These are phyloP conservation scores for Psidium friedrichsthalianum DNA, from an alignment of 345 rosid species.

Conservation along the genomic window DNA sequence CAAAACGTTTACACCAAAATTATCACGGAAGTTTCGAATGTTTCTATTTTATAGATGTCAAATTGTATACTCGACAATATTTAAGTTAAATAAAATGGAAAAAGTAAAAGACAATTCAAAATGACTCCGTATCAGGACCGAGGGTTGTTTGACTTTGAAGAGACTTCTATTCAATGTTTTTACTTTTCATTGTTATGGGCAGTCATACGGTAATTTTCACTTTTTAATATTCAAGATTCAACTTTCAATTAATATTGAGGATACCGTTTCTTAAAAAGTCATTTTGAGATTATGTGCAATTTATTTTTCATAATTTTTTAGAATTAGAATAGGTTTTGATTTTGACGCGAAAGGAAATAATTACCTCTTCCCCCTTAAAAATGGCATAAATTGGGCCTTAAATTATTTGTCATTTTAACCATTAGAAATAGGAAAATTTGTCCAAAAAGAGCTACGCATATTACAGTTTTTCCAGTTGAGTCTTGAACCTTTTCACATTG, in stretches of 20 bases:
- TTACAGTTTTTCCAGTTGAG: no score
- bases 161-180: neutral
- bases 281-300: neutral
- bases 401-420: neutral
- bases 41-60: neutral
- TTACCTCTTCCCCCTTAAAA: neutral
- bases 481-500: no score
- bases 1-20: neutral
- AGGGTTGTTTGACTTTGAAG: neutral
- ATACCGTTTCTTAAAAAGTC: neutral
- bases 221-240: neutral
- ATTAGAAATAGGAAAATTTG: neutral
- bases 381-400: neutral
- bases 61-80: no score
- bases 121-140: neutral
- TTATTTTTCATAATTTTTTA: neutral
- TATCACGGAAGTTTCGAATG: neutral
- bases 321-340: neutral
- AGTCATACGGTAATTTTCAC: neutral
- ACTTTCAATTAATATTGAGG: neutral
- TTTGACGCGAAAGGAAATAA: neutral
- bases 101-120: neutral
- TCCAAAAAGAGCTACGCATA: no score
- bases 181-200: no score
- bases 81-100: no score